Evolutionary conservation across 1,284 basidiomycete species (phyloP).

Genomic region (Violaceomyces palustris): DNA sequence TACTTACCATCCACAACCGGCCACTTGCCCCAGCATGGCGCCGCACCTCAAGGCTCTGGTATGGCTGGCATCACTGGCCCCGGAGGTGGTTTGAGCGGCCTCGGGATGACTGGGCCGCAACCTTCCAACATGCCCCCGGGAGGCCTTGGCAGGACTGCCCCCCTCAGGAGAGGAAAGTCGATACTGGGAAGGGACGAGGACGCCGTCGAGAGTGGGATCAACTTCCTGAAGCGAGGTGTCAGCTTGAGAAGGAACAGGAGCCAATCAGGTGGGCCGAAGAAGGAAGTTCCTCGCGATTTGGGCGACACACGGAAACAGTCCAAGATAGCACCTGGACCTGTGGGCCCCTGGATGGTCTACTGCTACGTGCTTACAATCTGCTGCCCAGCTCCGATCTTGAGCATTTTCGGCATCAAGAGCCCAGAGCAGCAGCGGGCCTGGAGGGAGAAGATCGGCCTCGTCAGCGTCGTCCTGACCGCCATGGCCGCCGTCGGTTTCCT

Average conservation of each 20-base stretch:
- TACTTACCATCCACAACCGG: constrained; percentile 52
- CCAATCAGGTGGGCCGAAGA: constrained; percentile 20
- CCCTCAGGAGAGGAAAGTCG: constrained; percentile 49
- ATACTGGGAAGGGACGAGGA: constrained; percentile 52
- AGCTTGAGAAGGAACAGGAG: constrained; percentile 41
- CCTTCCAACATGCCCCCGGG: constrained; percentile 33
- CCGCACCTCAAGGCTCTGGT: constrained; percentile 33
- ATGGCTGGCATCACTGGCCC: constrained; percentile 41
- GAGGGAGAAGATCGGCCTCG: constrained; percentile 95
- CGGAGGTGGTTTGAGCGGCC: constrained; percentile 49
- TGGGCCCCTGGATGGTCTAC: constrained; percentile 93
- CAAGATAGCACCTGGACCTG: constrained; percentile 62
- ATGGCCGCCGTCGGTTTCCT: constrained; percentile 96
- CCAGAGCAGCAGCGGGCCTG: constrained; percentile 93
- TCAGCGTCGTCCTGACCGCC: constrained; percentile 70
- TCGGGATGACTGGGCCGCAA: constrained; percentile 34
- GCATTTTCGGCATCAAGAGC: constrained; percentile 68
- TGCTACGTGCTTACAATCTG: constrained; percentile 81
- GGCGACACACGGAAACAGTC: constrained; percentile 30
- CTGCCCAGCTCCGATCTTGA: constrained; percentile 63
- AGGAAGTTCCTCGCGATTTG: constrained; percentile 36
- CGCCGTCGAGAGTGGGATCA: constrained; percentile 50
- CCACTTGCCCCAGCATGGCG: constrained; percentile 50
- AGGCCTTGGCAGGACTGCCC: constrained; percentile 35
- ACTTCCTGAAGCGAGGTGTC: constrained; percentile 50